These are phyloP conservation scores for Gyrodon lividus DNA, from an alignment of 768 basidiomycete species.

Conservation along the genomic window DNA sequence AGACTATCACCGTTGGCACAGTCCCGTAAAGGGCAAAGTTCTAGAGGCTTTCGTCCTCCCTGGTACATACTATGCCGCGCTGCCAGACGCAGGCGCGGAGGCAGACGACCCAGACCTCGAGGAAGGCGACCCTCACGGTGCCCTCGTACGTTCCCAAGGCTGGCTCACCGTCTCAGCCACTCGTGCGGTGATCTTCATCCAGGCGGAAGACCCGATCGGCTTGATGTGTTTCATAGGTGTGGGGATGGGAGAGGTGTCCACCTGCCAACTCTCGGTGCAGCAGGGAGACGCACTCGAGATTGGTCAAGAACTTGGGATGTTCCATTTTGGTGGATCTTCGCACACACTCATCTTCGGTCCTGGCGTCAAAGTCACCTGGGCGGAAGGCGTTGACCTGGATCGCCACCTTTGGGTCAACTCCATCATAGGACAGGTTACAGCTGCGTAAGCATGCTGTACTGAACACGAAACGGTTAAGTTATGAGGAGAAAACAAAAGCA, in stretches of 20 bases:
- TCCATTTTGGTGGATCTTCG: constrained; percentile 63
- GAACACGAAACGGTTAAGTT: too few species aligned
- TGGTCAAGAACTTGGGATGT: constrained; percentile 56
- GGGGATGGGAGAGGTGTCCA: constrained; percentile 66
- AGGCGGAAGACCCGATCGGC: constrained; percentile 52
- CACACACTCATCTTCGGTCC: constrained; percentile 42
- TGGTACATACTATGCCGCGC: constrained; percentile 12
- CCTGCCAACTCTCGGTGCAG: constrained; percentile 50
- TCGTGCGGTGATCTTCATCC: constrained; percentile 53
- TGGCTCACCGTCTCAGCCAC: constrained; percentile 47
- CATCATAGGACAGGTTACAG: not conserved
- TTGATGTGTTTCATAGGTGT: constrained; percentile 53
- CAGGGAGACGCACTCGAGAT: constrained; percentile 41
- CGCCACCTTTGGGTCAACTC: constrained; percentile 8
- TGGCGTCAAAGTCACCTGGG: constrained; percentile 3
- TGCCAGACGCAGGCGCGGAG: constrained; percentile 11
- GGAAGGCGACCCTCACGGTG: constrained; percentile 15
- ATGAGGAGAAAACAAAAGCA: too few species aligned
- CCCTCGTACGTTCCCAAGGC: constrained; percentile 32
- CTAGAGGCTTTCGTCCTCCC: constrained; percentile 34
- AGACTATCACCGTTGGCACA: constrained; percentile 63
- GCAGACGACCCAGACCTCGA: not conserved
- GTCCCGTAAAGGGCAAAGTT: constrained; percentile 47
- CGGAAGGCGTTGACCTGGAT: not conserved
- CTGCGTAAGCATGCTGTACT: too few species aligned